Base-by-base conservation (phyloP, 2,329 filamentous ascomycete genomes). In the Epicoccum nigrum region DNA sequence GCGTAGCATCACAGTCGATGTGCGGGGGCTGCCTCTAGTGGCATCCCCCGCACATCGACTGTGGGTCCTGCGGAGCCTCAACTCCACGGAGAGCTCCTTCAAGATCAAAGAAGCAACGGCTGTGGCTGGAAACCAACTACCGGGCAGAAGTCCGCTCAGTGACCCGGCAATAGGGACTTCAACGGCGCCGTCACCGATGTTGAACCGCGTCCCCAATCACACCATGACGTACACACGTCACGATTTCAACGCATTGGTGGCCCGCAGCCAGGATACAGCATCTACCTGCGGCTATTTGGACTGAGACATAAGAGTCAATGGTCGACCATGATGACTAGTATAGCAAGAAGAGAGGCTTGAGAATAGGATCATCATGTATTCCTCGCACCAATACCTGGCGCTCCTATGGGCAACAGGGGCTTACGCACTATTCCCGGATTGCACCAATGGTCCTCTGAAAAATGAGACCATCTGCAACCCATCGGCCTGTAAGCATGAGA, bases 391-490 rank as follows among this genome's bases (percentile, higher is more conserved):
- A 21, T 59, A 37, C 12, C 35, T 63, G 2, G 49, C 33, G 16
- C 42, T 54, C 7, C 23, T 54, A 6, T 38, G 43, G 45, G 51
- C 51, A 7, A 55, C 44, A 15, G 55, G 59, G 30, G 61, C 54
- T 11, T 57, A 55, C 30, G 65, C 61, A 15, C 50, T 62, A 2
- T 81, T 82, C 51, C 81, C 81, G 1, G 80, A 83, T 55, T 83
- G 81, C 57, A 60, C 63, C 7, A 78, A 76, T 65, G 80, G 80
- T 0, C 81, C 80, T 0, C 64, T 83, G 33, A 77, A 71, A 39
- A 75, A 76, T 27, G 80, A 79, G 32, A 70, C 74, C 3, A 78
- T 85, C 11, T 85, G 83, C 59, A 73, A 85, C 50, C 67, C 70
- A 3, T 74, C 75, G 12, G 75, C 71, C 7, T 56, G 66, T 68